Evolutionary conservation across 2,329 filamentous ascomycete species (phyloP).

Genomic region (Xylaria sp.): DNA sequence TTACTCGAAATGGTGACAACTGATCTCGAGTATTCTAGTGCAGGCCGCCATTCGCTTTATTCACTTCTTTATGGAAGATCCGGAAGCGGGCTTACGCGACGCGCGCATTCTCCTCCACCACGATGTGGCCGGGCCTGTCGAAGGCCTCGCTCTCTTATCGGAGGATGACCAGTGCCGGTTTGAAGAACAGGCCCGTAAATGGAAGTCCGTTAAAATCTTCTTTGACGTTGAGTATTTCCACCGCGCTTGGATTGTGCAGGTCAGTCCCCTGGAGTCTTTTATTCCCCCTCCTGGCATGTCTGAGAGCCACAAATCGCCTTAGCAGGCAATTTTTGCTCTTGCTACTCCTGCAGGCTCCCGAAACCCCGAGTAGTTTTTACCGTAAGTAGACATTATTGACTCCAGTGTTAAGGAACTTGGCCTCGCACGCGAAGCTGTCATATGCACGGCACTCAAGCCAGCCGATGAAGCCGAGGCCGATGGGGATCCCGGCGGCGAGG

Average conservation of each 20-base stretch:
- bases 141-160: slow-evolving; percentile 11
- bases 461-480: no score
- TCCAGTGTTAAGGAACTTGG: no score
- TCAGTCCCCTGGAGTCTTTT: no score
- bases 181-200: slow-evolving; percentile 19
- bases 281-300: no score
- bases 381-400: no score
- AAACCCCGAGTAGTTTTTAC: no score
- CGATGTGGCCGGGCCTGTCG: slow-evolving; percentile 3
- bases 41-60: slow-evolving; percentile 23
- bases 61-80: slow-evolving; percentile 22
- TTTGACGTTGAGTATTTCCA: slow-evolving; percentile 28
- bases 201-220: slow-evolving; percentile 26
- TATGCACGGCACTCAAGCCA: slow-evolving; percentile 24
- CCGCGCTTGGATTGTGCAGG: slow-evolving; percentile 31
- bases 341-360: no score
- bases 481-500: background rate
- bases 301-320: no score
- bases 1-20: no score
- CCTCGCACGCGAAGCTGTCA: slow-evolving; percentile 25
- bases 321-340: no score
- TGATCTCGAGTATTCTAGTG: background rate
- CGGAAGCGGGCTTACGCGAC: slow-evolving; percentile 21
- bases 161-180: slow-evolving; percentile 13
- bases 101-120: slow-evolving; percentile 23